A percentile compares a stretch with the other conserved stretches of the same genome.
Conservation (phyloP, 495 filamentous ascomycete species). For the Penicillium flavigenum region DNA sequence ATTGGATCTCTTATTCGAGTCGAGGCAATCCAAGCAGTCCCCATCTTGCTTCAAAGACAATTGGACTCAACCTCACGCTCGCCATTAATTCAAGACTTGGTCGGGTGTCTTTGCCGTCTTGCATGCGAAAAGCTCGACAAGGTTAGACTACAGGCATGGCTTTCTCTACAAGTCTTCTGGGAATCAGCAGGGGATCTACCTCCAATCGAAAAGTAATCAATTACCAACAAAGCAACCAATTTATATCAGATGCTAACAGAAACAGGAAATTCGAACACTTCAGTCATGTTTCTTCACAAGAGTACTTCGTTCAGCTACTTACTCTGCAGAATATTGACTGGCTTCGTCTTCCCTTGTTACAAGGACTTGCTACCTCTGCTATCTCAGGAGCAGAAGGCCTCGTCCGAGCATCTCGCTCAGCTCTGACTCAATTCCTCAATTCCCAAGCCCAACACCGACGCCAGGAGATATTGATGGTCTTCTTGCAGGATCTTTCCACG, state of each 20-base stretch:
- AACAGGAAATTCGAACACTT: conserved; percentile 47
- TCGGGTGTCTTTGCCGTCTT: conserved; percentile 60
- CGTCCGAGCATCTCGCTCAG: conserved; percentile 68
- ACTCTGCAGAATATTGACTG: conserved; percentile 37
- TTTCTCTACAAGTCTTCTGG: conserved; percentile 46
- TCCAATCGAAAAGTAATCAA: conserved; percentile 35
- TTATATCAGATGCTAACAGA: conserved; percentile 20
- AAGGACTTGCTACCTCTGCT: conserved; percentile 79
- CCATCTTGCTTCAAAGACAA: conserved; percentile 31
- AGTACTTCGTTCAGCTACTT: conserved; percentile 47
- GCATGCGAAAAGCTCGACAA: conserved; percentile 88
- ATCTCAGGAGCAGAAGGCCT: conserved; percentile 82
- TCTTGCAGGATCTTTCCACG: conserved; percentile 44
- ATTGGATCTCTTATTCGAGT: conserved; percentile 79
- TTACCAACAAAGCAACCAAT: neutral
- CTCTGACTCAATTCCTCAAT: conserved; percentile 54
- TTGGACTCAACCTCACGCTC: conserved; percentile 10
- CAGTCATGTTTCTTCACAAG: conserved; percentile 43
- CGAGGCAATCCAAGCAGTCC: conserved; percentile 68
- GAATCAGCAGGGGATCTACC: conserved; percentile 32
- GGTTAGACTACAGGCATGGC: conserved; percentile 68
- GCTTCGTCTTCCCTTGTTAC: conserved; percentile 53
- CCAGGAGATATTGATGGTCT: conserved; percentile 26
- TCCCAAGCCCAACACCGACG: conserved; percentile 38
- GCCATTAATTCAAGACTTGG: conserved; percentile 30